Evolutionary conservation across 2,329 filamentous ascomycete species (phyloP).

Genomic region (Arthroderma sp.): DNA sequence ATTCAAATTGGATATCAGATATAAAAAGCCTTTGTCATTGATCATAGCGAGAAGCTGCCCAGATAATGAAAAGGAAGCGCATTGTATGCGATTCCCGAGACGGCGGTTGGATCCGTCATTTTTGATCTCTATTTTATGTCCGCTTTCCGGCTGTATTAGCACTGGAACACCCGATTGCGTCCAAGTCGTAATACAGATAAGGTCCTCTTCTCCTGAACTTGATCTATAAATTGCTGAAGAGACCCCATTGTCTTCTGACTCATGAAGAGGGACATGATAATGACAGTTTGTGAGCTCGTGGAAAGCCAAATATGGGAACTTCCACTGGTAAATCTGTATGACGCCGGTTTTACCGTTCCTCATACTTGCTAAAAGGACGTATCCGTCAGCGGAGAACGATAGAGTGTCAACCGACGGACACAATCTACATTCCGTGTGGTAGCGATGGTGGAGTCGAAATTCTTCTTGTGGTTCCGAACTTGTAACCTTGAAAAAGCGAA

Average conservation of each 20-base stretch:
- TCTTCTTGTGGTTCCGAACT: constrained; percentile 23
- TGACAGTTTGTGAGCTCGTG: constrained; percentile 25
- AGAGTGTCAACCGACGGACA: constrained; percentile 30
- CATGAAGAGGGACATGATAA: constrained; percentile 28
- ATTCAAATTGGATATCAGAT: constrained; percentile 26
- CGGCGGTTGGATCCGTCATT: constrained; percentile 19
- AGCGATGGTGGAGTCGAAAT: constrained; percentile 23
- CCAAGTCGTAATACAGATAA: constrained; percentile 31
- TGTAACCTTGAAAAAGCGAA: constrained; percentile 29
- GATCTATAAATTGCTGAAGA: constrained; percentile 26
- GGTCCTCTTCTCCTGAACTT: constrained; percentile 20
- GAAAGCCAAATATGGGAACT: constrained; percentile 25
- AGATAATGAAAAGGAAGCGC: constrained; percentile 26
- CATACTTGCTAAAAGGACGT: constrained; percentile 28
- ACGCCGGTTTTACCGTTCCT: constrained; percentile 23
- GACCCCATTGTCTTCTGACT: constrained; percentile 31
- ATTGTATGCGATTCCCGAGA: constrained; percentile 28
- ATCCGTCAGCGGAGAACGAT: constrained; percentile 29
- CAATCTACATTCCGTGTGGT: constrained; percentile 22
- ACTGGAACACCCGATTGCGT: constrained; percentile 31
- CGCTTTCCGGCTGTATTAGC: constrained; percentile 27
- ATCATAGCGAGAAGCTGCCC: constrained; percentile 29
- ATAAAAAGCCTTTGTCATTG: constrained; percentile 30
- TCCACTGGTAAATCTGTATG: constrained; percentile 28
- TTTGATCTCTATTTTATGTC: constrained; percentile 24